Evolutionary conservation across 768 basidiomycete species (phyloP).

Genomic region (Leccinum subgranulosum): DNA sequence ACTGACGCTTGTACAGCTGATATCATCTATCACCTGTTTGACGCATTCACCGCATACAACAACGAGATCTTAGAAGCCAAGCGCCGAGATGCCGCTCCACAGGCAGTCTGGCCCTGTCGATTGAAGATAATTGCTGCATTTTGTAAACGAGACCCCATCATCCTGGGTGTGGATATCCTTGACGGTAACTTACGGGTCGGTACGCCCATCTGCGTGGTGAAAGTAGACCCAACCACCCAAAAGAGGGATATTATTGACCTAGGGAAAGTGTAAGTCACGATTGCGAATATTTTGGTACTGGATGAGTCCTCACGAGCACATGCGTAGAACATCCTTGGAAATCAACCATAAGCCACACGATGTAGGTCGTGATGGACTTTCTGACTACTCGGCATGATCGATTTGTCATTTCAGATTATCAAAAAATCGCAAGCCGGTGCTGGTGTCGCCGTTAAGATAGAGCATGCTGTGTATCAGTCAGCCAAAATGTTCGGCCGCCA

Average conservation of each 20-base stretch:
- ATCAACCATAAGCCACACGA: constrained; percentile 93
- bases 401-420: constrained; percentile 53
- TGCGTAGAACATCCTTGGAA: constrained; percentile 82
- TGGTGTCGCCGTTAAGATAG: constrained; percentile 98
- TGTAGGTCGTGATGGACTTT: constrained; percentile 37
- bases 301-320: constrained; percentile 1
- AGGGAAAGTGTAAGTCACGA: constrained; percentile 80
- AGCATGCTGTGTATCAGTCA: constrained; percentile 93
- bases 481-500: constrained; percentile 96
- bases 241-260: constrained; percentile 90
- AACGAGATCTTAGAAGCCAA: constrained; percentile 90
- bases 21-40: constrained; percentile 98
- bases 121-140: constrained; percentile 93
- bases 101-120: constrained; percentile 95
- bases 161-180: constrained; percentile 93
- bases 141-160: constrained; percentile 96
- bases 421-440: constrained; percentile 95
- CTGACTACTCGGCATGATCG: not conserved
- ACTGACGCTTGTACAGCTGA: constrained; percentile 57
- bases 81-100: constrained; percentile 85
- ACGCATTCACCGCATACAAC: constrained; percentile 94
- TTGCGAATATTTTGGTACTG: not conserved
- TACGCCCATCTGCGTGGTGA: constrained; percentile 94
- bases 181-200: constrained; percentile 90
- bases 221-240: constrained; percentile 79